Base-by-base conservation (phyloP, 345 rosid species). In the Eucalyptus victrix region DNA sequence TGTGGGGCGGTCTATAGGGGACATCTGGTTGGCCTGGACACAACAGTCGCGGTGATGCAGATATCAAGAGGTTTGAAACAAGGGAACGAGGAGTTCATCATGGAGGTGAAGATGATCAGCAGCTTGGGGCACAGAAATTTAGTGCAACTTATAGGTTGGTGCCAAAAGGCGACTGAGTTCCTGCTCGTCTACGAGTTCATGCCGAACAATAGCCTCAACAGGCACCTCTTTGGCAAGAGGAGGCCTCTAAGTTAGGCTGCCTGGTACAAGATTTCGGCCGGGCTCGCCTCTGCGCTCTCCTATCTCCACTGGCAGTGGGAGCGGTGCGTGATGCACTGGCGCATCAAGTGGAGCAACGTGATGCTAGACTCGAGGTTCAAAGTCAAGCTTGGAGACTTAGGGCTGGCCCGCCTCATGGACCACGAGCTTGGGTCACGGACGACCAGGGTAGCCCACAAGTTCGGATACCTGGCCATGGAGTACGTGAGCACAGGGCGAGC, bases 251-350 rank as follows among this genome's bases (percentile, higher is more conserved):
- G 90, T 30, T 96, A 98, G 97, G 51, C 88, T 34, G 86, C 72
- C 4, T 91, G 96, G 88, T 94, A 91, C 90, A 92, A 86, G 67
- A 93, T 95, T 53, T 88, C 94, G 16, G 89, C 88, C 2, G 97
- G 95, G 3, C 30, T 96, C 24, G 97, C 94, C 32, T 94, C 95
- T 6, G 95, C 94, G 2, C 47, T 95, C 49, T 92, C 92, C 23
- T 94, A 95, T 86, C 95, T 96, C 47, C 95, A 96, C 13, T 96
- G 95, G 90, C 96, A 94, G 85, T 94, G 97, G 94, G 94, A 95
- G 53, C 94, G 93, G 81, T 95, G 96, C 37, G 96, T 95, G 24
- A 90, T 95, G 14, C 97, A 95, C 15, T 86, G 97, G 51, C 96
- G 94, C 85, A 92, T 96, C 62, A 96, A 95, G 88, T 92, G 97